Evolutionary conservation across 805 yeast genomes (phyloP).

Genomic region (Cyberlindnera amylophila): DNA sequence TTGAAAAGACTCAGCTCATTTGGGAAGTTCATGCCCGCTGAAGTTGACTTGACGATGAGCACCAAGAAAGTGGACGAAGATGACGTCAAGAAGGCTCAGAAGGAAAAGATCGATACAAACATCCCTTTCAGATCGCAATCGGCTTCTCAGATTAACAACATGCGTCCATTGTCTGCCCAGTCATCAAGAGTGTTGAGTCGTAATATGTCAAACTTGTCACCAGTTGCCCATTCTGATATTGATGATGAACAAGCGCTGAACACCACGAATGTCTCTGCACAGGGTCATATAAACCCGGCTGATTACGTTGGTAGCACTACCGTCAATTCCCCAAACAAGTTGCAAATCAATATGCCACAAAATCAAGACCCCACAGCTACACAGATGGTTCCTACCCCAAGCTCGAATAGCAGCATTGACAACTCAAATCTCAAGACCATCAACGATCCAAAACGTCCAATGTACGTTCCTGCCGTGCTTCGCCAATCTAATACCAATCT

Average conservation of each 20-base stretch:
- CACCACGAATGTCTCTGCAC: neutral
- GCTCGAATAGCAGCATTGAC: slow-evolving; percentile 15
- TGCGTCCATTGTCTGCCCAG: slow-evolving; percentile 11
- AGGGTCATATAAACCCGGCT: no score
- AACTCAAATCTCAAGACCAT: slow-evolving; percentile 47
- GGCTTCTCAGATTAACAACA: slow-evolving; percentile 5
- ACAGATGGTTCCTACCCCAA: slow-evolving; percentile 7
- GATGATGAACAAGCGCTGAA: slow-evolving; percentile 3
- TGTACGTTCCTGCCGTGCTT: slow-evolving; percentile 88
- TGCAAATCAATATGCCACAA: slow-evolving; percentile 1
- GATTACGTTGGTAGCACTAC: no score
- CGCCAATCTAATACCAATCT: slow-evolving; percentile 45
- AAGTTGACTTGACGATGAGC: slow-evolving; percentile 21
- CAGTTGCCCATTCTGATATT: slow-evolving; percentile 9
- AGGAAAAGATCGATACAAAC: slow-evolving; percentile 8
- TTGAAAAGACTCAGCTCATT: slow-evolving; percentile 33
- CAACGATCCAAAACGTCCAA: slow-evolving; percentile 76
- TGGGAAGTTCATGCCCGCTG: slow-evolving; percentile 27
- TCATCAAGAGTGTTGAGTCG: slow-evolving; percentile 9
- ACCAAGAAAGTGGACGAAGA: slow-evolving; percentile 9
- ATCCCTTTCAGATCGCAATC: slow-evolving; percentile 7
- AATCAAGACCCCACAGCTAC: neutral
- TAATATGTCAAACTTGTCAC: slow-evolving; percentile 8
- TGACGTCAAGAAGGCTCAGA: neutral
- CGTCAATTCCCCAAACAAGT: slow-evolving; percentile 1